Percentiles rank a stretch among this genome's conserved stretches.
Conservation (phyloP, 2,329 filamentous ascomycete species). For the Aspergillus clavatus region DNA sequence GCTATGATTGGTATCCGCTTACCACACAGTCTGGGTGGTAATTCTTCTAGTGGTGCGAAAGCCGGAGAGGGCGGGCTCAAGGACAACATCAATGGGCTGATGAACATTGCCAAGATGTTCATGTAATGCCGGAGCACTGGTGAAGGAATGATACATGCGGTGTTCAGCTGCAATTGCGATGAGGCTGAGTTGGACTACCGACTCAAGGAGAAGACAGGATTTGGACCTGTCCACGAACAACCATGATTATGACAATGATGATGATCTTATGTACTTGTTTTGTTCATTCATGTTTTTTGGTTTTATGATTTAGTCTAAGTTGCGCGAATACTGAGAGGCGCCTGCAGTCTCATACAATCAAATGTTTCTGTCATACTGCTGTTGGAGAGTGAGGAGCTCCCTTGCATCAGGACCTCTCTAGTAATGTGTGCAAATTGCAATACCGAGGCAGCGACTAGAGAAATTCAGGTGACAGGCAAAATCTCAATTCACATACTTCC, state of each 20-base stretch:
- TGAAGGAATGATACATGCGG: neutral
- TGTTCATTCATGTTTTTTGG: conserved; percentile 3
- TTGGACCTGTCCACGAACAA: conserved; percentile 7
- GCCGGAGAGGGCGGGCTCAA: conserved; percentile 25
- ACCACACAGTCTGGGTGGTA: conserved; percentile 49
- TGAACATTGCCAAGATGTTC: conserved; percentile 37
- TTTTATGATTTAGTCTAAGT: conserved; percentile 8
- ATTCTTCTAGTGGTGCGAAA: conserved; percentile 21
- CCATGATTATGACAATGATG: conserved; percentile 19
- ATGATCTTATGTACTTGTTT: conserved; percentile 12
- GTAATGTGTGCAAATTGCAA: too few relatives aligned
- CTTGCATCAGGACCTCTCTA: too few relatives aligned
- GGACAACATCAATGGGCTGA: conserved; percentile 28
- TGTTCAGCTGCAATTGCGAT: neutral
- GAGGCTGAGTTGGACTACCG: neutral
- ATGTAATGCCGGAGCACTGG: conserved; percentile 14
- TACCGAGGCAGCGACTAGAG: too few relatives aligned
- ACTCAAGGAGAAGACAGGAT: neutral
- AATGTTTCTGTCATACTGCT: too few relatives aligned
- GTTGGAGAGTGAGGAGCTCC: too few relatives aligned
- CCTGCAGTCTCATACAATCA: conserved; percentile 10
- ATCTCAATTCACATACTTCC: too few relatives aligned
- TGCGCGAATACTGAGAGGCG: conserved; percentile 15
- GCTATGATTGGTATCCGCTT: conserved; percentile 73
- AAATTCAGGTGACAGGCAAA: too few relatives aligned